Evolutionary conservation across 352 stramenopile species (phyloP), one percentile per base, ranked within the genome.

Genomic region (Pythium chondricola): DNA sequence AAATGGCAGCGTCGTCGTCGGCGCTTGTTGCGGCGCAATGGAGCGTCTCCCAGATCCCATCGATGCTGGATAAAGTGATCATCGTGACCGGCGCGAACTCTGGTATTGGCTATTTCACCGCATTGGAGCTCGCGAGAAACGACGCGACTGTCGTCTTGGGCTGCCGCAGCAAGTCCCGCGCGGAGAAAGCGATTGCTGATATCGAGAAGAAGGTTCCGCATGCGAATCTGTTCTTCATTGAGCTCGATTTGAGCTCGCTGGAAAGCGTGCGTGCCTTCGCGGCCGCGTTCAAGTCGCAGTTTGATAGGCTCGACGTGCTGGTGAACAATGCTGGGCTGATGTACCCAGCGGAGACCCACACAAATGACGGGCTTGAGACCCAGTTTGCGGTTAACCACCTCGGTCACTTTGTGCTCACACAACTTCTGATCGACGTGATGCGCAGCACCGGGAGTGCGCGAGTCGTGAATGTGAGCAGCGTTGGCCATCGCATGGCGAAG

Each of bases 331-430:
- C 78, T 7, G 81, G 81, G 6, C 67, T 67, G 8, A 67, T 63
- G 1, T 41, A 71, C 2, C 42, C 71, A n/a, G 10, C 36, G 10
- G 49, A 76, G 37, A 37, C 48, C 9, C 39, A 70, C 17, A 76
- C 63, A 6, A 22, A 21, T 0, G 61, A 83, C 33, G 74, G 71
- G 2, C 36, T 75, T 18, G 78, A 90, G 48, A 52, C 51, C 16
- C 78, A 90, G 25, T 90, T 93, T 49, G 78, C 61, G 0, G 76
- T 67, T 22, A 93, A 93, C 57, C 67, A 90, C 49, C 27, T 93
- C 27, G 74, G 71, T 4, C 73, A 87, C 52, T 88, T 93, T 49
- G 53, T 64, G 21, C 51, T 93, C 16, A 88, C 78, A 17, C 56
- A 52, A 6, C 52, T 73, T 43, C 40, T 88, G 14, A 51, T 88